A percentile compares a stretch with the other conserved stretches of the same genome.
Conservation (phyloP, 768 basidiomycete species). For the Mycena sanguinolenta region DNA sequence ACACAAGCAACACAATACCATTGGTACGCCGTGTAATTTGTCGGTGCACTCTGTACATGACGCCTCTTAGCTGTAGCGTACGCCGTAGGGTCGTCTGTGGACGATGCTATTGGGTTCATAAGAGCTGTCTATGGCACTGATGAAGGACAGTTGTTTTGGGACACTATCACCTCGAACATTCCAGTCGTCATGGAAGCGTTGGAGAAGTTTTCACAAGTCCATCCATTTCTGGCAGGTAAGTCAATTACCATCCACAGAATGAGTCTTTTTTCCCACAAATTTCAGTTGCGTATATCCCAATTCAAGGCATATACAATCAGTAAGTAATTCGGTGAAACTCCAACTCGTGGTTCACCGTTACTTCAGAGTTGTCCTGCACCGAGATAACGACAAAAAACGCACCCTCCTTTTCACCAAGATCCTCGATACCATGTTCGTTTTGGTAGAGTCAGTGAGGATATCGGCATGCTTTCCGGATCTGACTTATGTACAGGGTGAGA, state of each 20-base stretch:
- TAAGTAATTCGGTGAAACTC: neutral
- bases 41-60: neutral
- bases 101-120: neutral
- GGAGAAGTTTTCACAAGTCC: slow-evolving; percentile 7
- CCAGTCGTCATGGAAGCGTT: slow-evolving; percentile 1
- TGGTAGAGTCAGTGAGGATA: slow-evolving; percentile 11
- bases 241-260: neutral
- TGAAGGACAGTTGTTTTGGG: neutral
- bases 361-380: slow-evolving; percentile 8
- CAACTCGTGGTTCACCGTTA: neutral
- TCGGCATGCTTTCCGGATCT: neutral
- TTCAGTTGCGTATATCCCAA: slow-evolving; percentile 23
- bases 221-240: slow-evolving; percentile 22
- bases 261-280: neutral
- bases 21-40: neutral
- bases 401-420: slow-evolving; percentile 14
- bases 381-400: slow-evolving; percentile 23
- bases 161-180: neutral
- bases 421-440: slow-evolving; percentile 22
- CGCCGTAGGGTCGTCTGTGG: neutral
- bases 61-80: neutral
- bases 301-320: slow-evolving; percentile 24
- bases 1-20: neutral
- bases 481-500: neutral
- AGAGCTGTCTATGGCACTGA: neutral